Conservation (phyloP, 2,329 filamentous ascomycete species). For the Xylariaceae sp. region DNA sequence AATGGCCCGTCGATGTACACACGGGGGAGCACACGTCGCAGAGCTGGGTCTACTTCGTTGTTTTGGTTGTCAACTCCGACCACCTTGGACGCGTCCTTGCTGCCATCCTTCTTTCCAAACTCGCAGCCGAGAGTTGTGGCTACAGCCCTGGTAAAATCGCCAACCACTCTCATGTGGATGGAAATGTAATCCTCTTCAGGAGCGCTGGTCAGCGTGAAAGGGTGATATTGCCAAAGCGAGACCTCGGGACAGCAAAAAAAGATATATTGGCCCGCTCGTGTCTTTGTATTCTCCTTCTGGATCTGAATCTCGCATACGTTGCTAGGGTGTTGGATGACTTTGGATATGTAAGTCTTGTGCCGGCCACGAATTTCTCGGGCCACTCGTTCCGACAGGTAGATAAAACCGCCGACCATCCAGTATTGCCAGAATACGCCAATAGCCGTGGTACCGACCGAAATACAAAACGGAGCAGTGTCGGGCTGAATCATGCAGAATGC, state of each 20-base stretch:
- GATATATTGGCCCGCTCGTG: conserved; percentile 79
- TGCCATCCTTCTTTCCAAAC: conserved; percentile 52
- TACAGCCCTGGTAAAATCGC: conserved; percentile 72
- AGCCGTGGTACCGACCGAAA: conserved; percentile 59
- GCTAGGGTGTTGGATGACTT: conserved; percentile 85
- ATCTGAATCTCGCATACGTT: conserved; percentile 90
- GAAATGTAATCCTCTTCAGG: conserved; percentile 90
- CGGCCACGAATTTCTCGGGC: conserved; percentile 74
- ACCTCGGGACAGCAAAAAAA: conserved; percentile 84
- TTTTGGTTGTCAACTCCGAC: conserved; percentile 62
- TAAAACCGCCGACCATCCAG: conserved; percentile 80
- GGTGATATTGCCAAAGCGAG: conserved; percentile 84
- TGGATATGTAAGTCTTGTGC: conserved; percentile 82
- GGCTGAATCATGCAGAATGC: conserved; percentile 89
- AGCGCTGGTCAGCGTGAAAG: conserved; percentile 80
- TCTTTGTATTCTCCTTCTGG: conserved; percentile 84
- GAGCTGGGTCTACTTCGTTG: conserved; percentile 61
- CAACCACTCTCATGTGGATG: conserved; percentile 77
- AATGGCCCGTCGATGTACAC: conserved; percentile 84
- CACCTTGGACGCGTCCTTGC: conserved; percentile 57
- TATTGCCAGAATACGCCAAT: conserved; percentile 85
- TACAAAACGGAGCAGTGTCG: conserved; percentile 74
- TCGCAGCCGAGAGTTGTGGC: conserved; percentile 72
- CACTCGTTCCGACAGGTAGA: conserved; percentile 75
- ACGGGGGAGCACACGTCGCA: conserved; percentile 70